Evolutionary conservation across 2,329 filamentous ascomycete genomes (phyloP).

Genomic region (Penicillium nordicum): DNA sequence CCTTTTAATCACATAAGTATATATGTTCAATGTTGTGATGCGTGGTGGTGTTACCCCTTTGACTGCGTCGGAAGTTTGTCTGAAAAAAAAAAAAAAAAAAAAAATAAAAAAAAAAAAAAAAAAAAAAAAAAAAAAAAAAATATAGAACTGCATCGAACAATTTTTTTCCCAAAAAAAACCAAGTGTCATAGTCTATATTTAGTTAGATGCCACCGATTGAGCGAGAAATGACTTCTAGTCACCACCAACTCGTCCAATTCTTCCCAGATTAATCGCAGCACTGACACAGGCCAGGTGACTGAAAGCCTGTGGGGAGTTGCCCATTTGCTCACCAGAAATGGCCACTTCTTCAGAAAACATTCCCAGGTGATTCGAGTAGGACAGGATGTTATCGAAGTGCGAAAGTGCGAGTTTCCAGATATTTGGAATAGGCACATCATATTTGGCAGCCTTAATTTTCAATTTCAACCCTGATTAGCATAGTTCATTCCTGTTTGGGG

Average conservation of each 20-base stretch:
- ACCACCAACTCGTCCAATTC: constrained; percentile 26
- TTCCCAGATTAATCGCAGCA: constrained; percentile 72
- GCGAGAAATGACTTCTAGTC: neutral
- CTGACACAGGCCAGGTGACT: constrained; percentile 72
- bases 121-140: neutral
- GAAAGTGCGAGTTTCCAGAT: constrained; percentile 53
- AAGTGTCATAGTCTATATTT: constrained; percentile 1
- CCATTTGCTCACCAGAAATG: constrained; percentile 70
- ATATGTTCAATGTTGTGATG: too few species aligned
- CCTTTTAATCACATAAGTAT: too few species aligned
- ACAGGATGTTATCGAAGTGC: constrained; percentile 74
- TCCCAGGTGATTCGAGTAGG: constrained; percentile 70
- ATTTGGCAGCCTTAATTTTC: constrained; percentile 24
- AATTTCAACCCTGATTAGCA: neutral
- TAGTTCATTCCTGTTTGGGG: neutral
- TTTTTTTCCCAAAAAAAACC: neutral
- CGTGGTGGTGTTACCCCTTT: too few species aligned
- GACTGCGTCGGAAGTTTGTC: too few species aligned
- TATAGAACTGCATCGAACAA: neutral
- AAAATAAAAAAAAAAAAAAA: too few species aligned
- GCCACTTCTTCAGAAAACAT: constrained; percentile 81
- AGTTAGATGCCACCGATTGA: neutral
- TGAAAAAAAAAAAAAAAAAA: too few species aligned
- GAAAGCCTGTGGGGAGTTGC: constrained; percentile 77
- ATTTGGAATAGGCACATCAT: constrained; percentile 32